A percentile compares a stretch with the other conserved stretches of the same genome.
Evolutionary conservation across 306 rosid species (phyloP).

Genomic region (Sindora glabra): DNA sequence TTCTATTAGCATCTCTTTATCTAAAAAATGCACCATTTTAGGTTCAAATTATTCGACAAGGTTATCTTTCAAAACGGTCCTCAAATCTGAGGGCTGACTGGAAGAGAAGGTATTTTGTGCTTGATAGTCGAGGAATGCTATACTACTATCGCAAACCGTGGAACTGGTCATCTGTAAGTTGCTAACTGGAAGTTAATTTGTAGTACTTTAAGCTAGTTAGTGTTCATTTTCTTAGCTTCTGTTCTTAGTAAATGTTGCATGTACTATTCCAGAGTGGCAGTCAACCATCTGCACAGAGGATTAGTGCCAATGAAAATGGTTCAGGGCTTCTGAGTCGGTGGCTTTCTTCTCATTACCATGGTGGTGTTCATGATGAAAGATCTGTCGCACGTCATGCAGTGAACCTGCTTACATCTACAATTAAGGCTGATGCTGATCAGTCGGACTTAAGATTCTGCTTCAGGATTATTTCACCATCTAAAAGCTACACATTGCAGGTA

Average conservation of each 20-base stretch:
- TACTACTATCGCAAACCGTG: conserved; percentile 81
- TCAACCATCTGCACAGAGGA: conserved; percentile 50
- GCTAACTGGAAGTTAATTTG: conserved; percentile 21
- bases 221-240: conserved; percentile 10
- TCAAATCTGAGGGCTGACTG: conserved; percentile 85
- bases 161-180: conserved; percentile 54
- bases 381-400: conserved; percentile 64
- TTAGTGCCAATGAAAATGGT: conserved; percentile 43
- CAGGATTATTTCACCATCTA: conserved; percentile 70
- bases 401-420: conserved; percentile 71
- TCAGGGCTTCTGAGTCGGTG: conserved; percentile 63
- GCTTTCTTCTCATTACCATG: conserved; percentile 80
- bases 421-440: conserved; percentile 75
- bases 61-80: conserved; percentile 80
- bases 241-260: conserved; percentile 19
- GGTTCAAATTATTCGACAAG: conserved; percentile 82
- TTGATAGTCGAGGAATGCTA: conserved; percentile 75
- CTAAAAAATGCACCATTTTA: conserved; percentile 19
- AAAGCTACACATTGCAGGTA: conserved; percentile 79
- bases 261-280: conserved; percentile 35
- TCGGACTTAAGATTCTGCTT: conserved; percentile 84
- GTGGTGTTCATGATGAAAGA: conserved; percentile 70
- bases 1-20: conserved; percentile 10
- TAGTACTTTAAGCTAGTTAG: conserved; percentile 2
- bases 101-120: conserved; percentile 85